A percentile compares a stretch with the other conserved stretches of the same genome.
These are phyloP conservation scores for Echium plantagineum DNA, from an alignment of 257 asterid genomes.

Conservation along the genomic window DNA sequence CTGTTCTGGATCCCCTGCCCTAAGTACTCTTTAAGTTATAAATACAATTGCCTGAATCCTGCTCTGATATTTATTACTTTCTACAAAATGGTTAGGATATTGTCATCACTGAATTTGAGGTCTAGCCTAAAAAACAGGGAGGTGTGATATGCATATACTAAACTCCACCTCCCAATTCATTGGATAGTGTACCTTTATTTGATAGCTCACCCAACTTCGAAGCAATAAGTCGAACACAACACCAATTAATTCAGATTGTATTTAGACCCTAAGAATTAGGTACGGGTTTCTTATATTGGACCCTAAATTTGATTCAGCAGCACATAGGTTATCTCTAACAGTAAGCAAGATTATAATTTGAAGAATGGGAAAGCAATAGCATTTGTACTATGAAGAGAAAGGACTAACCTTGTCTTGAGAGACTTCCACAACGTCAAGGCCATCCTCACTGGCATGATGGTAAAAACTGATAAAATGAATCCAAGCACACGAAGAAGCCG, in stretches of 20 bases:
- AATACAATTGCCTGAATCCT: too few species aligned
- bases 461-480: constrained; percentile 81
- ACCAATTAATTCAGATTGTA: too few species aligned
- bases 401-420: constrained; percentile 65
- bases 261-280: background rate
- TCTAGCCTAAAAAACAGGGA: too few species aligned
- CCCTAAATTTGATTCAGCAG: background rate
- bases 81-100: too few species aligned
- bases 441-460: constrained; percentile 91
- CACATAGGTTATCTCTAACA: background rate
- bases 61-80: too few species aligned
- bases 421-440: constrained; percentile 48
- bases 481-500: constrained; percentile 86
- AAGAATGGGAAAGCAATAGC: constrained; percentile 4
- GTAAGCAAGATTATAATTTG: background rate
- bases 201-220: background rate
- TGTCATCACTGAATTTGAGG: too few species aligned
- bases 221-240: background rate
- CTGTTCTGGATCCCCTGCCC: too few species aligned
- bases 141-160: too few species aligned
- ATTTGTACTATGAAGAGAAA: constrained; percentile 11
- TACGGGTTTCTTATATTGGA: background rate
- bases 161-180: too few species aligned
- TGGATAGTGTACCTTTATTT: background rate
- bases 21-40: too few species aligned